Evolutionary conservation across 352 stramenopile species (phyloP).

Genomic region (Aphanomyces astaci): DNA sequence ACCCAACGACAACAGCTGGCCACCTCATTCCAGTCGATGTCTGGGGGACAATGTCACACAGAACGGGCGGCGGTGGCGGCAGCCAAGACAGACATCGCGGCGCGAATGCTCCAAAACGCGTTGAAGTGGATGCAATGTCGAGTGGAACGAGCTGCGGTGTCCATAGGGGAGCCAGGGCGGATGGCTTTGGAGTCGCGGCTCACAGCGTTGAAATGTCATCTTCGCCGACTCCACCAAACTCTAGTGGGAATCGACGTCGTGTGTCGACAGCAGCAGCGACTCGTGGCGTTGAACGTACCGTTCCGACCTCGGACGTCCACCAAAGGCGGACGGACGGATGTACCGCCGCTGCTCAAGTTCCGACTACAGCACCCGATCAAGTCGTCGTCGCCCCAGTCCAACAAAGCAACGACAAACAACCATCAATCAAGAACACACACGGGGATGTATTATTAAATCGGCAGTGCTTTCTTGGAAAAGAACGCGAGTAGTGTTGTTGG

Average conservation of each 20-base stretch:
- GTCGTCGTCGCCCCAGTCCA: too few species aligned
- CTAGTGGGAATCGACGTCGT: background rate
- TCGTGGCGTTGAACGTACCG: background rate
- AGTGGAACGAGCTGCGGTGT: background rate
- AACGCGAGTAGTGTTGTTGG: background rate
- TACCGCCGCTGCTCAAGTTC: slow-evolving; percentile 5
- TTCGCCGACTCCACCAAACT: background rate
- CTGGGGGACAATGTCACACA: too few species aligned
- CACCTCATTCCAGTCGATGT: too few species aligned
- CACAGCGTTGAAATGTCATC: background rate
- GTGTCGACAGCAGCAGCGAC: background rate
- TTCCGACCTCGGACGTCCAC: background rate
- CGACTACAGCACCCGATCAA: slow-evolving; percentile 13
- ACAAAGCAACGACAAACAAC: background rate
- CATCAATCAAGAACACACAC: background rate
- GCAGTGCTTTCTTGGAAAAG: background rate
- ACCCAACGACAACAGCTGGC: too few species aligned
- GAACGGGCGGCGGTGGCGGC: background rate
- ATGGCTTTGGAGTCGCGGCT: background rate
- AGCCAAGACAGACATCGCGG: background rate
- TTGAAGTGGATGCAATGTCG: background rate
- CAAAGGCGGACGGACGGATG: background rate
- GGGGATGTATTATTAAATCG: background rate
- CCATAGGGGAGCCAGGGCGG: background rate
- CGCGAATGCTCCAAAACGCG: background rate